These are phyloP conservation scores for Cryomyces antarcticus DNA, from an alignment of 495 filamentous ascomycete species.

Conservation along the genomic window DNA sequence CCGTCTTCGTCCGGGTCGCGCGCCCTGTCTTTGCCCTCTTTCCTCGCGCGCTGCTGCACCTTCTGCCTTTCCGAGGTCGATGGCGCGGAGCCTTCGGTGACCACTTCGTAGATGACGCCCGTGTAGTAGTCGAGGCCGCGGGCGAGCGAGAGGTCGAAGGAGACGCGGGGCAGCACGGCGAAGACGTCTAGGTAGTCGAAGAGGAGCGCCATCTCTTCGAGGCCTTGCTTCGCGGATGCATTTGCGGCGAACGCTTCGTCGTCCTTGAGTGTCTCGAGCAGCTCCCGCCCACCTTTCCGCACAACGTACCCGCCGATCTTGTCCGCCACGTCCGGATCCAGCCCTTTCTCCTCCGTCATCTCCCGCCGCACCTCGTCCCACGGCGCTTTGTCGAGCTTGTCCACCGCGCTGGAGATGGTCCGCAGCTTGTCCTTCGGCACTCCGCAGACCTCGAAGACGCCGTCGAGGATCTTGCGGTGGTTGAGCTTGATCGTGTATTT, in stretches of 20 bases:
- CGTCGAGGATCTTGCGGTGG: constrained; percentile 85
- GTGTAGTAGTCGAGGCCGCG: constrained; percentile 90
- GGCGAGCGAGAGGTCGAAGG: constrained; percentile 67
- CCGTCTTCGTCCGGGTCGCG: constrained; percentile 45
- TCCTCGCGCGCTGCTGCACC: constrained; percentile 27
- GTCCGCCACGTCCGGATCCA: constrained; percentile 53
- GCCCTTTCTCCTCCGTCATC: constrained; percentile 83
- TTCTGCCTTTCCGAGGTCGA: constrained; percentile 27
- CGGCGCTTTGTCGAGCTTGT: constrained; percentile 76
- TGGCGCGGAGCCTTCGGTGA: constrained; percentile 67
- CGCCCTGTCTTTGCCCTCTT: constrained; percentile 28
- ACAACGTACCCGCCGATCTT: constrained; percentile 68
- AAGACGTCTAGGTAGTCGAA: constrained; percentile 68
- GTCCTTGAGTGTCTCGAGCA: constrained; percentile 41
- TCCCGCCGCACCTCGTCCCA: constrained; percentile 63
- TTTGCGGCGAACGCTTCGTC: constrained; percentile 47
- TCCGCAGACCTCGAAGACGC: constrained; percentile 76
- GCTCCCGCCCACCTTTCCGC: constrained; percentile 43
- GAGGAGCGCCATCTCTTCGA: constrained; percentile 64
- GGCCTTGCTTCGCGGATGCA: constrained; percentile 48
- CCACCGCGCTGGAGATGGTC: constrained; percentile 73
- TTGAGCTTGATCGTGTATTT: constrained; percentile 81
- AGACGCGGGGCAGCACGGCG: constrained; percentile 44
- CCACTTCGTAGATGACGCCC: constrained; percentile 79
- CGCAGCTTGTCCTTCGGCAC: constrained; percentile 74